Evolutionary conservation across 208 protist genomes (phyloP).

Genomic region (Endotrypanum monterogeii): DNA sequence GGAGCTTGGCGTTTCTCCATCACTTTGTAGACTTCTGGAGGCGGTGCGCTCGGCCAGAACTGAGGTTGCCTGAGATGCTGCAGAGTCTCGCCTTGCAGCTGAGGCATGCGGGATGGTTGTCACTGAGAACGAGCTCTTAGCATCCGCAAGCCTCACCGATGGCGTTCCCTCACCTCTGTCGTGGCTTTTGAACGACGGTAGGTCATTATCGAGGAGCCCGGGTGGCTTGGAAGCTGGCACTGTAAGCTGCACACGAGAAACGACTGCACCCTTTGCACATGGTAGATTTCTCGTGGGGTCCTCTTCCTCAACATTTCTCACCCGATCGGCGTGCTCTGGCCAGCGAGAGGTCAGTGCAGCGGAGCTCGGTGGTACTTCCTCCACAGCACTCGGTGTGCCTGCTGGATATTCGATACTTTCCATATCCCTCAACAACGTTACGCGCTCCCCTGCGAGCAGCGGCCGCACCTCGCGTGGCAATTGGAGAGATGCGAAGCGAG

Average conservation of each 20-base stretch:
- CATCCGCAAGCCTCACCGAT: not conserved
- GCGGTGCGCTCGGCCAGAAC: not conserved
- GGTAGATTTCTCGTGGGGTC: not conserved
- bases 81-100: not conserved
- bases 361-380: conserved; percentile 29
- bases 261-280: not conserved
- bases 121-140: not conserved
- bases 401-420: conserved; percentile 41
- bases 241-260: not conserved
- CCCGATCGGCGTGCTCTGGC: not conserved
- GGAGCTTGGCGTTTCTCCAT: not conserved
- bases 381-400: conserved; percentile 28
- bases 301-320: not conserved
- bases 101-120: not conserved
- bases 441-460: conserved; percentile 22
- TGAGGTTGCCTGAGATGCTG: not conserved
- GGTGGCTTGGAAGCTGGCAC: not conserved
- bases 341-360: not conserved
- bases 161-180: not conserved
- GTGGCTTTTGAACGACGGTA: not conserved
- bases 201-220: too few relatives aligned
- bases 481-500: conserved; percentile 20
- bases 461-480: conserved; percentile 24
- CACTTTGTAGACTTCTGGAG: not conserved
- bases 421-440: conserved; percentile 45